Base-by-base conservation (phyloP, 2,329 filamentous ascomycete species). In the Chrysosporium queenslandicum region DNA sequence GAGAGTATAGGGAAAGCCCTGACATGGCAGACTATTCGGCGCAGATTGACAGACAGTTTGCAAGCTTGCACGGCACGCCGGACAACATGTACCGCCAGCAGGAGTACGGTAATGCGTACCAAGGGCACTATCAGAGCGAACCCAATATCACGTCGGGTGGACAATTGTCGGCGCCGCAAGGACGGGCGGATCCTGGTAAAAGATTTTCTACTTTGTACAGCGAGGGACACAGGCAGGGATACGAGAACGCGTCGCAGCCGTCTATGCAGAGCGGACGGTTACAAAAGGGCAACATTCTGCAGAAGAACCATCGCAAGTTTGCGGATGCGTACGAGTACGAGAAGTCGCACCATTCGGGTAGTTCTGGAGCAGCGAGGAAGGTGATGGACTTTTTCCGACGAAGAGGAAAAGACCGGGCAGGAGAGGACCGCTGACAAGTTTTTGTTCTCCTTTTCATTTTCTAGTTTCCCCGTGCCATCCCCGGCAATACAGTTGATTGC, bases 351-450 rank as follows among this genome's bases (percentile, higher is more conserved):
- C 83, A 89, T 63, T 83, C 83, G 29, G 91, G 91, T 41, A 94
- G 86, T 67, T 91, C 83, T 58, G 87, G 87, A 53, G 86, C 89
- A 2, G 89, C 90, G 12, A 85, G 90, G 66, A 83, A 88, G 65
- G 92, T 98, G 36, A 97, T 98, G 90, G 91, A 98, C 71, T 95
- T 97, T 70, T 98, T 98, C 75, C 79, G 92, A 61, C 79, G 90
- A 67, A 80, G 90, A 66, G 87, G 86, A 52, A 88, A 85, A 71
- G 87, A 83, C 60, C 77, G 85, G 63, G 79, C 77, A 52, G 71
- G 67, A 27, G 69, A 71, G 32, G 68, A 71, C 42, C 67, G 64
- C 53, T 69, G 63, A 64, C 16, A 8, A 41, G 27, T 18, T 32
- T 12, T 14, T 46, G 8, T 8, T 8, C 5, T 8, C 21, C 34